Evolutionary conservation across 2,329 filamentous ascomycete species (phyloP), one percentile per base, ranked within the genome.

Genomic region (Cladosporium cucumerinum): DNA sequence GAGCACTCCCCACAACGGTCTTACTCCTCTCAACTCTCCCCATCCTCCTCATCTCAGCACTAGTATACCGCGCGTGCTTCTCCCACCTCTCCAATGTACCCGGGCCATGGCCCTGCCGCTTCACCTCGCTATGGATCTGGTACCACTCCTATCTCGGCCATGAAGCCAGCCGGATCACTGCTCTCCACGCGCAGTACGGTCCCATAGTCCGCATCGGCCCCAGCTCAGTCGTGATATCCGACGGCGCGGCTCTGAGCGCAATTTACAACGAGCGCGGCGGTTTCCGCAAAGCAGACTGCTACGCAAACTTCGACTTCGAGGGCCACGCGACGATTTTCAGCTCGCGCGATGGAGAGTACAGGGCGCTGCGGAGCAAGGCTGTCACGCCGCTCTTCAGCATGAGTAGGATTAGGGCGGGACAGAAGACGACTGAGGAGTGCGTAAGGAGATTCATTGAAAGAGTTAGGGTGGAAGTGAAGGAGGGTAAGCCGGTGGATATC

Each of bases 131-230:
- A 8, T 73, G 69, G 69, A 65, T 66, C 28, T 72, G 67, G 63
- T 72, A 69, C 48, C 72, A 75, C 61, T 71, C 72, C 21, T 76
- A 73, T 64, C 55, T 70, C 43, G 75, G 74, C 28, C 67, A 72
- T 59, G 69, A 71, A 63, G 68, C 62, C 49, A 72, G 64, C 14
- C 65, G 64, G n/a, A 73, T 74, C 57, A 60, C 68, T 16, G 18
- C 30, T 34, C 78, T 85, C 1, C 91, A 94, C 78, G 84, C 87
- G 78, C 86, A 86, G 70, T 80, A 89, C 23, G 90, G 90, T 3
- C 86, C 87, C 3, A 77, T 94, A 0, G 86, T 93, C 39, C 85
- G 91, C 26, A 88, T 93, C 70, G 88, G 90, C 70, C 91, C 91
- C 0, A 86, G 90, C 69, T 89, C 93, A 70, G 81, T 93, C 69